These are phyloP conservation scores for Peronospora destructor DNA, from an alignment of 352 stramenopile species.

Conservation along the genomic window DNA sequence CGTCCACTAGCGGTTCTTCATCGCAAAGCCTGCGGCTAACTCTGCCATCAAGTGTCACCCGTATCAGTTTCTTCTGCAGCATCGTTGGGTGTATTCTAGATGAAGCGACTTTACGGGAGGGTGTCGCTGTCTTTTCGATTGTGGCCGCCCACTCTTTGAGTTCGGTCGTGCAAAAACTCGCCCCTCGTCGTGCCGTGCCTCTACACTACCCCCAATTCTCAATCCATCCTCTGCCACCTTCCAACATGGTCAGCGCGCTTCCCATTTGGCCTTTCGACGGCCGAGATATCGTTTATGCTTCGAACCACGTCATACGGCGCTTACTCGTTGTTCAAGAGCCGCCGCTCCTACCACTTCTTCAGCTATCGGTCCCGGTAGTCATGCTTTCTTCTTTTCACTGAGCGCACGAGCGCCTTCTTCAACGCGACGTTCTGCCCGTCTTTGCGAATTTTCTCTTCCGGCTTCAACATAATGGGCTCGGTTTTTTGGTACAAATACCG, in stretches of 20 bases:
- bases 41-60: slow-evolving; percentile 1
- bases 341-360: neutral
- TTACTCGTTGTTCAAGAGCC: too few species aligned
- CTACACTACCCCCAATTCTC: neutral
- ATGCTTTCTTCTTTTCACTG: neutral
- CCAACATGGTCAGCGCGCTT: neutral
- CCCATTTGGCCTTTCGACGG: neutral
- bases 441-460: slow-evolving; percentile 4
- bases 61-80: neutral
- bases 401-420: neutral
- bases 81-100: neutral
- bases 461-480: slow-evolving; percentile 3
- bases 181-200: neutral
- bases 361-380: neutral
- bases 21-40: neutral
- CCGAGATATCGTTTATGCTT: neutral
- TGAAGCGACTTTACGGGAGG: neutral
- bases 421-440: slow-evolving; percentile 2
- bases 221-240: neutral
- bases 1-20: neutral
- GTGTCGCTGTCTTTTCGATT: neutral
- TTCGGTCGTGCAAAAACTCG: neutral
- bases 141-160: neutral
- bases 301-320: neutral
- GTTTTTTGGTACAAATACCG: slow-evolving; percentile 8